Evolutionary conservation across 2,329 filamentous ascomycete species (phyloP).

Genomic region (Fusarium marasasianum): DNA sequence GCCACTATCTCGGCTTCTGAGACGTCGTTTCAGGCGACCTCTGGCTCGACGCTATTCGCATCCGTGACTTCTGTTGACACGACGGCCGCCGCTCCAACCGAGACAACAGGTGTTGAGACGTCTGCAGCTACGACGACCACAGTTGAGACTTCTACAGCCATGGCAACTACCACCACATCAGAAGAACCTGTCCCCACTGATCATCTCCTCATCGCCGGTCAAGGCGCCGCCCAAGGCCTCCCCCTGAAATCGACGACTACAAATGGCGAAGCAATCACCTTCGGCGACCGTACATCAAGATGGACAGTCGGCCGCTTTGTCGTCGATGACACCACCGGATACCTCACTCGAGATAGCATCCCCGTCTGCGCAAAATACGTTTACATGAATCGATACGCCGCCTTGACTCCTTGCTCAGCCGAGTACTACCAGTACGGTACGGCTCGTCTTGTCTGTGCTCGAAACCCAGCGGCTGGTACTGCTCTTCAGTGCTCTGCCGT

Average conservation of each 20-base stretch:
- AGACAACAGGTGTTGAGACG: neutral
- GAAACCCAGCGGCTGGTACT: neutral
- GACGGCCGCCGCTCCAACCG: neutral
- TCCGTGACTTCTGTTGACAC: neutral
- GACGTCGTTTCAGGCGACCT: neutral
- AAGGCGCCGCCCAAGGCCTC: neutral
- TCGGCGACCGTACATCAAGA: neutral
- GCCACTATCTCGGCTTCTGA: neutral
- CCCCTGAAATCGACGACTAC: neutral
- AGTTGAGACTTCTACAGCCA: neutral
- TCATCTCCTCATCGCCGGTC: neutral
- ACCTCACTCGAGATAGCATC: neutral
- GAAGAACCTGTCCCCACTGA: neutral
- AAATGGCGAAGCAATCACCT: neutral
- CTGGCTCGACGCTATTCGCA: neutral
- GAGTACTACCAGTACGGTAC: neutral
- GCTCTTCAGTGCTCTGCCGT: neutral
- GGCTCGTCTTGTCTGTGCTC: neutral
- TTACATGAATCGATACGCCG: neutral
- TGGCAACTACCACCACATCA: neutral
- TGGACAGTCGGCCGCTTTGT: neutral
- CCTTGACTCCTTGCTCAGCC: neutral
- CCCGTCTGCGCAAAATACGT: neutral
- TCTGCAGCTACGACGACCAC: neutral
- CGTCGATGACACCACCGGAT: neutral